Base-by-base conservation (phyloP, 768 basidiomycete genomes). In the Pholiota conissans region DNA sequence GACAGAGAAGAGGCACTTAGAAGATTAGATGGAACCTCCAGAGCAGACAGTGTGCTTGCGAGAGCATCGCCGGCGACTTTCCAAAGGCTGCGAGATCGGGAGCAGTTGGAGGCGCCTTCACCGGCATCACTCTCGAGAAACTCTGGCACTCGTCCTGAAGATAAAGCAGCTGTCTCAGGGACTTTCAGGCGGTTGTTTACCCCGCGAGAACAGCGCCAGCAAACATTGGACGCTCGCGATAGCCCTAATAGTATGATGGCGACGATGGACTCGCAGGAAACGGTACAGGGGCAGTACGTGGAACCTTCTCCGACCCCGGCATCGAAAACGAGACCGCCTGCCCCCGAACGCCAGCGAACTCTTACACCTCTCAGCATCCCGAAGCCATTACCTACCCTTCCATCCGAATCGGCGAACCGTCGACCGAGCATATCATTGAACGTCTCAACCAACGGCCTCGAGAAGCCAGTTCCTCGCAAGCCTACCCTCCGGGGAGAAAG, bases 341-440 rank as follows among this genome's bases (percentile, higher is more conserved):
- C 51, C 5, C 53, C 67, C 3, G 82, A 82, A n/a, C 77, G 79
- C 30, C 69, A 72, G 16, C 78, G 79, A 47, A 73, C 75, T 2
- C 67, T 85, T 5, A 79, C 83, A 2, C 70, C 81, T 7, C 65
- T 87, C 22, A 61, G 79, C 2, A 82, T 86, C 3, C 84, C 87
- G 0, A 80, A 83, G 40, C 84, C 87, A 0, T 73, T 87, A 2
- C 80, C 85, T 0, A 74, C 76, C 22, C 76, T 86, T 9, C 85
- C 85, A 0, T 86, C 86, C 2, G 87, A 90, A 66, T 76, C 79
- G 0, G 61, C 68, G 10, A 61, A 66, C 11, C 65, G 70, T 42
- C 61, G 52, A 55, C 56, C 40, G 29, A 49, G 49, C 27, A 32
- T 50, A 39, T 61, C 52, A 11, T 13, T 32, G 30, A 13, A 6